Evolutionary conservation across 306 rosid species (phyloP).

Genomic region (Betula pendula): DNA sequence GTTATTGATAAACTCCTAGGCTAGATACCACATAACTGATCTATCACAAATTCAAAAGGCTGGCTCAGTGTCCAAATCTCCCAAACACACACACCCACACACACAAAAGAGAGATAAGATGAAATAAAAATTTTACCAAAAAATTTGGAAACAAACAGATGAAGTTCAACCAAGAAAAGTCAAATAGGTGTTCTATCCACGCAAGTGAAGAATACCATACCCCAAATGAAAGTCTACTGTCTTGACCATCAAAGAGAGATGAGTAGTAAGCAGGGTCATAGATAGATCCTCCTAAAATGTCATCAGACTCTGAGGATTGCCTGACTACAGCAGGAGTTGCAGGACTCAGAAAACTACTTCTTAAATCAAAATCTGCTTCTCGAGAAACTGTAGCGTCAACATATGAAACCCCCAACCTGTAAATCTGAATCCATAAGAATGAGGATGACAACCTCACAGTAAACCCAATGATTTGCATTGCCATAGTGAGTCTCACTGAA

Average conservation of each 20-base stretch:
- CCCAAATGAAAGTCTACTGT: slow-evolving; percentile 47
- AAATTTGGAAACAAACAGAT: slow-evolving; percentile 19
- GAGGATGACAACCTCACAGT: slow-evolving; percentile 74
- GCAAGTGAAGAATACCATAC: slow-evolving; percentile 43
- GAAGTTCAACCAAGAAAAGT: slow-evolving; percentile 11
- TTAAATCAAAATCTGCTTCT: slow-evolving; percentile 63
- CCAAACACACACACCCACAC: no score
- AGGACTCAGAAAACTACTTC: slow-evolving; percentile 89
- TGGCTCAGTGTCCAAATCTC: background rate
- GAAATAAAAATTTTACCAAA: slow-evolving; percentile 8
- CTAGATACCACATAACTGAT: background rate
- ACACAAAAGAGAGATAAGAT: slow-evolving; percentile 14
- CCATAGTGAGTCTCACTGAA: slow-evolving; percentile 84
- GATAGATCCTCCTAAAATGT: slow-evolving; percentile 86
- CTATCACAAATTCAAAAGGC: background rate
- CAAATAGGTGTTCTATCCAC: slow-evolving; percentile 9
- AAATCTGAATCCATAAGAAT: slow-evolving; percentile 91
- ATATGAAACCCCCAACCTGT: slow-evolving; percentile 81
- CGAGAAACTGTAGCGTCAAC: slow-evolving; percentile 53
- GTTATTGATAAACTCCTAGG: background rate
- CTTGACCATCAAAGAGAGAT: slow-evolving; percentile 78
- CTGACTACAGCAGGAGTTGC: slow-evolving; percentile 58
- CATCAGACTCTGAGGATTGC: slow-evolving; percentile 73
- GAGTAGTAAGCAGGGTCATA: slow-evolving; percentile 81
- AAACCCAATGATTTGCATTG: slow-evolving; percentile 74